Evolutionary conservation across 768 basidiomycete species (phyloP).

Genomic region (Auriscalpium vulgare): DNA sequence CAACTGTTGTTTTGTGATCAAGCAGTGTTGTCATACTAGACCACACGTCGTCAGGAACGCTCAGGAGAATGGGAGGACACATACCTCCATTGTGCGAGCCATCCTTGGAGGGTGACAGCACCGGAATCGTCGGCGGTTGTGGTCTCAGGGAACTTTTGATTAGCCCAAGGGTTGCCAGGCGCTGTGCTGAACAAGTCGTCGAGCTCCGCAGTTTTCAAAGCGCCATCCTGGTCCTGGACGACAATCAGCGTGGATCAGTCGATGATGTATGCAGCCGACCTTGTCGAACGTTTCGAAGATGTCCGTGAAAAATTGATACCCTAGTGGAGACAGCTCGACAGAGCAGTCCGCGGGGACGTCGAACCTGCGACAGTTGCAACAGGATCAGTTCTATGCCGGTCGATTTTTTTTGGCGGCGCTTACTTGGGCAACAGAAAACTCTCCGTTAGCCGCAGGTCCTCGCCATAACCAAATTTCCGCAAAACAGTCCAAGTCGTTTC

Average conservation of each 20-base stretch:
- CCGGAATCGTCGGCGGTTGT: conserved; percentile 83
- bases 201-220: conserved; percentile 74
- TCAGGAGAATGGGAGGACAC: conserved; percentile 14
- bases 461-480: conserved; percentile 91
- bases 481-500: conserved; percentile 99
- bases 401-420: conserved; percentile 17
- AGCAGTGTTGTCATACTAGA: conserved; percentile 91
- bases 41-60: not conserved
- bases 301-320: conserved; percentile 96
- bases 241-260: not conserved
- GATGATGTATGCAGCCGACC: conserved; percentile 29
- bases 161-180: conserved; percentile 94
- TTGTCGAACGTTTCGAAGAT: conserved; percentile 95
- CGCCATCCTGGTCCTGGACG: conserved; percentile 86
- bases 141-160: conserved; percentile 86
- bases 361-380: conserved; percentile 43
- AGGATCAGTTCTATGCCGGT: no score
- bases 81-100: conserved; percentile 98
- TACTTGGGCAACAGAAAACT: conserved; percentile 85
- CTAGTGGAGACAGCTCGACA: conserved; percentile 88
- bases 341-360: conserved; percentile 93
- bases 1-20: conserved; percentile 86
- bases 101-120: conserved; percentile 92
- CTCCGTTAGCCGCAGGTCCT: conserved; percentile 85
- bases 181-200: conserved; percentile 85